Evolutionary conservation across 768 basidiomycete genomes (phyloP).

Genomic region (Xerocomellus dryophilus): DNA sequence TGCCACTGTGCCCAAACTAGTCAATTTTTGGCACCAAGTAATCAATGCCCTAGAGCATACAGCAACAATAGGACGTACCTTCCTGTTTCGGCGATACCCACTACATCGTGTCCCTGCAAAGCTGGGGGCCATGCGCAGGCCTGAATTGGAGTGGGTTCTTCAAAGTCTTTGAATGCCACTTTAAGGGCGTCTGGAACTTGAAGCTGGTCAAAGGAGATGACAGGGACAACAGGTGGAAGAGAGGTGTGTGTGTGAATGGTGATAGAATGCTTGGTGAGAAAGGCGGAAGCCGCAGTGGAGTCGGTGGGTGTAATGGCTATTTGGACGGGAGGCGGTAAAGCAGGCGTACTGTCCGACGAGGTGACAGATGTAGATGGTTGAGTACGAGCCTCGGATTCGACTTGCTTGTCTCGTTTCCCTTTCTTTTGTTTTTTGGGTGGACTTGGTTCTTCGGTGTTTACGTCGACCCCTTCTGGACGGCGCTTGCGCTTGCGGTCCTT

Average conservation of each 20-base stretch:
- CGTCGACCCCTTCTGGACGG: conserved; percentile 5
- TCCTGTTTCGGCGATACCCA: conserved; percentile 97
- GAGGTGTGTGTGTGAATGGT: conserved; percentile 59
- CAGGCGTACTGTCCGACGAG: conserved; percentile 13
- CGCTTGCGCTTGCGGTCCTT: conserved; percentile 29
- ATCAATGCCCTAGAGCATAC: not conserved
- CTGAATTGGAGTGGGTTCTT: conserved; percentile 92
- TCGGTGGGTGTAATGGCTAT: conserved; percentile 10
- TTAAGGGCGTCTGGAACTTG: conserved; percentile 61
- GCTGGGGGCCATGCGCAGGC: conserved; percentile 93
- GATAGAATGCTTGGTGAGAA: conserved; percentile 69
- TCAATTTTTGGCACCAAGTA: not conserved
- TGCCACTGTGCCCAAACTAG: conserved; percentile 56
- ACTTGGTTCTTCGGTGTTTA: conserved; percentile 3
- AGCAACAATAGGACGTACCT: conserved; percentile 43
- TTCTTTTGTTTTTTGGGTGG: conserved; percentile 28
- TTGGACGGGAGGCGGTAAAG: conserved; percentile 15
- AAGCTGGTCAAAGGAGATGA: conserved; percentile 73
- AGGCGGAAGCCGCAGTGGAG: conserved; percentile 50
- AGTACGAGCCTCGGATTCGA: not conserved
- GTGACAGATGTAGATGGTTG: conserved; percentile 1
- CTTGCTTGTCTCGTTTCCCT: conserved; percentile 18
- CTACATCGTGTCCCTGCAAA: conserved; percentile 77
- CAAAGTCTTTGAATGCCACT: conserved; percentile 65
- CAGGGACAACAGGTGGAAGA: conserved; percentile 51